These are phyloP conservation scores for Lagenidium sp. DNA, from an alignment of 352 stramenopile species.

Conservation along the genomic window DNA sequence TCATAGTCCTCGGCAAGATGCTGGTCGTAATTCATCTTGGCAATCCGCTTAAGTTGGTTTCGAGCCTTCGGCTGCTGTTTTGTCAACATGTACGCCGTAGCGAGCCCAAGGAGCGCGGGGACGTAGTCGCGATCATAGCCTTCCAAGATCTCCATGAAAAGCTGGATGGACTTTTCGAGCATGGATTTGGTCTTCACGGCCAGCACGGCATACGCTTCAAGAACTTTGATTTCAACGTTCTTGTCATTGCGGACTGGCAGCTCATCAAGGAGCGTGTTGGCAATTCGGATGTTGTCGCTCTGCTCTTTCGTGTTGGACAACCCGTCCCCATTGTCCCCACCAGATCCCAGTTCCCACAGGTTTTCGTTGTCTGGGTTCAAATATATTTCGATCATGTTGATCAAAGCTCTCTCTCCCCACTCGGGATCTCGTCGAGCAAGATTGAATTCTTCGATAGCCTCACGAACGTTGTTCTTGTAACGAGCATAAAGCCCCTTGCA, in stretches of 20 bases:
- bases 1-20: conserved; percentile 90
- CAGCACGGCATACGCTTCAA: conserved; percentile 85
- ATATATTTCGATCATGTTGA: conserved; percentile 93
- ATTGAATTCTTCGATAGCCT: conserved; percentile 90
- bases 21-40: conserved; percentile 89
- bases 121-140: conserved; percentile 82
- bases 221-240: conserved; percentile 61
- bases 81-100: conserved; percentile 89
- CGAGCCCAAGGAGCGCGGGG: conserved; percentile 83
- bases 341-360: conserved; percentile 67
- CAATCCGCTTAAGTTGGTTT: conserved; percentile 93
- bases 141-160: conserved; percentile 89
- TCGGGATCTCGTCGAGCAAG: conserved; percentile 77
- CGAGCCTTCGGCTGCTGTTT: conserved; percentile 89
- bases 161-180: conserved; percentile 83
- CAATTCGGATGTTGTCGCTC: conserved; percentile 82
- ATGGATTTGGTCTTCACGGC: conserved; percentile 72
- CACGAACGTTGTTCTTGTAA: conserved; percentile 86
- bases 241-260: conserved; percentile 43
- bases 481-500: conserved; percentile 87
- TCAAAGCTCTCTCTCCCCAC: conserved; percentile 83
- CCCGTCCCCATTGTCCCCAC: conserved; percentile 16
- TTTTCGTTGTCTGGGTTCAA: conserved; percentile 91
- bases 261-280: conserved; percentile 84
- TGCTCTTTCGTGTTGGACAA: conserved; percentile 60